Evolutionary conservation across 305 asterid species (phyloP), one percentile per base, ranked within the genome.

Genomic region (Fraxinus velutina): DNA sequence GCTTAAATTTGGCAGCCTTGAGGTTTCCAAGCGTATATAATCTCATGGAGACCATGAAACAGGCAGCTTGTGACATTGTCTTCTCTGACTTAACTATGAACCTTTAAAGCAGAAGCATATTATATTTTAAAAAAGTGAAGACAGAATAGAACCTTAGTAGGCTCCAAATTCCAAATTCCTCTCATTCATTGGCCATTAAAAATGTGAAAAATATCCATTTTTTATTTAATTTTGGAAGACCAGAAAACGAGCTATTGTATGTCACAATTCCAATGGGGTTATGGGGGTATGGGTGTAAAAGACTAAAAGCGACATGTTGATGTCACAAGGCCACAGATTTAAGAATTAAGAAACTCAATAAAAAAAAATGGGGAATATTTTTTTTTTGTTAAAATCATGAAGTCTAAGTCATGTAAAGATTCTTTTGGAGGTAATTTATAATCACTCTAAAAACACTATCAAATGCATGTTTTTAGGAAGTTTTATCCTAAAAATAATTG

Each of bases 11-110:
- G 81, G 87, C 80, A 84, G 85, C 74, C 81, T 78, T 66, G 29
- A 76, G 78, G 83, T 83, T 83, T 83, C 86, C 17, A 83, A 83
- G 84, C 84, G 86, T 72, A 73, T 82, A 79, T 84, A 85, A 79
- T 74, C 84, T 84, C 89, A 80, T 74, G 85, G 87, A 88, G 94
- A 92, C 97, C 97, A 89, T 75, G 83, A 86, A 89, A 92, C 97
- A 90, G 50, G 30, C 76, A 79, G 86, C 92, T 92, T 87, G 92
- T 90, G 97, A 84, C 86, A 71, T 89, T 92, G 94, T 94, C 97
- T 89, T 90, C 85, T 76, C 83, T 87, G 88, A 86, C 83, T 83
- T 81, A 75, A 85, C 62, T 82, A 86, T 87, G 94, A 92, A 88
- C 90, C 97, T 88, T 86, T 87, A 75, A 39, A 27, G 32, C 34